Percentiles rank a stretch among this genome's conserved stretches.
Evolutionary conservation across 2,329 filamentous ascomycete genomes (phyloP).

Genomic region (Clathrospora elynae): DNA sequence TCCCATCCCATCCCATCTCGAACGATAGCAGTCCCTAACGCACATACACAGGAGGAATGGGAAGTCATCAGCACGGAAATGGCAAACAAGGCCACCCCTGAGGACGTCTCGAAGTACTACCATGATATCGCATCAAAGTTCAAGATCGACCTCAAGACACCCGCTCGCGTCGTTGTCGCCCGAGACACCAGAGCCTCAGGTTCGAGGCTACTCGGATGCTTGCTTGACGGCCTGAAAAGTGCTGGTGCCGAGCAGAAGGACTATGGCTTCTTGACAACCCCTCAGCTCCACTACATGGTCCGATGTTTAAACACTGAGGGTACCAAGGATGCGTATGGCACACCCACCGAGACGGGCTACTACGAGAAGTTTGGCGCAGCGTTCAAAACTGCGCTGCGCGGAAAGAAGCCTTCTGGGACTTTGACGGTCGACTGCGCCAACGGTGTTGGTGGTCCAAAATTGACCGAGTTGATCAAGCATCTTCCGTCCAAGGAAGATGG

Average conservation of each 20-base stretch:
- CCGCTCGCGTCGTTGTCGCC: slow-evolving; percentile 84
- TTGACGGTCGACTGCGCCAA: slow-evolving; percentile 95
- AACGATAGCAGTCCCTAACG: slow-evolving; percentile 13
- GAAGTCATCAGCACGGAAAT: slow-evolving; percentile 85
- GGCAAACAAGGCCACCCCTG: slow-evolving; percentile 79
- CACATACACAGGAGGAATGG: slow-evolving; percentile 70
- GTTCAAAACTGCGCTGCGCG: slow-evolving; percentile 81
- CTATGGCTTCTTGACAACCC: slow-evolving; percentile 90
- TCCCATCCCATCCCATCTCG: not conserved
- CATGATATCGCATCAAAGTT: slow-evolving; percentile 64
- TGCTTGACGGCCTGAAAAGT: slow-evolving; percentile 79
- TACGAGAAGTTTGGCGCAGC: slow-evolving; percentile 89
- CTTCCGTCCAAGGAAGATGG: slow-evolving; percentile 68
- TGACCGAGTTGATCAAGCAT: slow-evolving; percentile 83
- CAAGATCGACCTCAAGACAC: slow-evolving; percentile 68
- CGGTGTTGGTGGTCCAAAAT: slow-evolving; percentile 90
- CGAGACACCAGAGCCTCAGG: slow-evolving; percentile 94
- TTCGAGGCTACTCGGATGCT: slow-evolving; percentile 76
- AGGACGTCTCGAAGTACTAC: slow-evolving; percentile 77
- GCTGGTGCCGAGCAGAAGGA: slow-evolving; percentile 77
- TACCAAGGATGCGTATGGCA: slow-evolving; percentile 84
- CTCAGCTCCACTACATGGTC: slow-evolving; percentile 96
- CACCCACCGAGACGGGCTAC: slow-evolving; percentile 87
- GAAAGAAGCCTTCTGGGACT: slow-evolving; percentile 69
- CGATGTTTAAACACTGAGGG: slow-evolving; percentile 92